Conservation (phyloP, 306 rosid genomes). For the Adenanthera pavonina region DNA sequence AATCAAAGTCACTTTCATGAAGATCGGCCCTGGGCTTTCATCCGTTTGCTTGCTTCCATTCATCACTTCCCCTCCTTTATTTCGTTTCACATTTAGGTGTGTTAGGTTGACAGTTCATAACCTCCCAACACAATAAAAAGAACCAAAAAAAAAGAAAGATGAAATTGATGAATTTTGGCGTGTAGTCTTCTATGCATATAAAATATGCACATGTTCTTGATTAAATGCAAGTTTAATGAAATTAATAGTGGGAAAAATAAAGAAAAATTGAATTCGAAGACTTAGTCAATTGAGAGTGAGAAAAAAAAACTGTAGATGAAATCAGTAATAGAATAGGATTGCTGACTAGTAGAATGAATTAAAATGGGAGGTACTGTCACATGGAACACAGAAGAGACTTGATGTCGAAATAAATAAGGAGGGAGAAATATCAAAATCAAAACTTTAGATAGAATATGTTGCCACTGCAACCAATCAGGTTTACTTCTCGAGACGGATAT, state of each 20-base stretch:
- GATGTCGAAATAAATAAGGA: slow-evolving; percentile 24
- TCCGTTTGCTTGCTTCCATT: slow-evolving; percentile 33
- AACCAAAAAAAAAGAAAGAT: not conserved
- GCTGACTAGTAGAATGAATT: not conserved
- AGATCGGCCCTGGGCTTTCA: slow-evolving; percentile 51
- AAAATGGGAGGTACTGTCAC: not conserved
- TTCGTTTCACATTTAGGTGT: slow-evolving; percentile 52
- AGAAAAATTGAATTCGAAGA: too few relatives aligned
- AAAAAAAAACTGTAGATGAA: not conserved
- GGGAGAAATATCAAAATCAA: slow-evolving; percentile 12
- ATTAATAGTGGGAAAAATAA: too few relatives aligned
- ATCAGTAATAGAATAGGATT: not conserved
- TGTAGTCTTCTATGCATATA: too few relatives aligned
- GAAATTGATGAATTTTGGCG: not conserved
- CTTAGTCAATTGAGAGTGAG: not conserved
- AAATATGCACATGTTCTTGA: too few relatives aligned
- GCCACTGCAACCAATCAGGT: not conserved
- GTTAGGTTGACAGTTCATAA: slow-evolving; percentile 61
- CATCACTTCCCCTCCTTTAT: slow-evolving; percentile 9
- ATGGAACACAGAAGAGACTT: not conserved
- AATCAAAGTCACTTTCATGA: slow-evolving; percentile 43
- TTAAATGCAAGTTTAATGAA: too few relatives aligned
- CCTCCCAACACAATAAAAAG: not conserved
- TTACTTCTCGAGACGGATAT: not conserved
- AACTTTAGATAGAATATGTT: not conserved